Percentiles rank a stretch among this genome's conserved stretches.
These are phyloP conservation scores for Microbotryomycetes sp. DNA, from an alignment of 1,284 basidiomycete genomes.

Conservation along the genomic window DNA sequence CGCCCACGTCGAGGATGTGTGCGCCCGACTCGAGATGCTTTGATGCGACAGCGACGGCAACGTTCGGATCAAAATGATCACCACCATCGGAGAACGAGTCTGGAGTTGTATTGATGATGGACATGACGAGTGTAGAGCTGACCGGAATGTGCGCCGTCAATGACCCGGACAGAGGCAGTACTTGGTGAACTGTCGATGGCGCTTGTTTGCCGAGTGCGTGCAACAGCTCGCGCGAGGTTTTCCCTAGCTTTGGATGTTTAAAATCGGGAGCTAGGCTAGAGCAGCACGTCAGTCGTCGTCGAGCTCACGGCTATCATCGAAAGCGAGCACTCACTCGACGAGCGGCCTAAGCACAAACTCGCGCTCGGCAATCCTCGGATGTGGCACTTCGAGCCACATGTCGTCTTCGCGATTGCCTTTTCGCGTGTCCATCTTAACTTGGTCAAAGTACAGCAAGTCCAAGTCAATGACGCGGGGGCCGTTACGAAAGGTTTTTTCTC, in stretches of 20 bases:
- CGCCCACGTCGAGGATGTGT: conserved; percentile 84
- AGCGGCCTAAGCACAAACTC: conserved; percentile 89
- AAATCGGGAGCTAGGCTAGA: conserved; percentile 62
- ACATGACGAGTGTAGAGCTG: conserved; percentile 68
- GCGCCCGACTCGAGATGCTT: conserved; percentile 51
- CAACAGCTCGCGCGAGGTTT: conserved; percentile 50
- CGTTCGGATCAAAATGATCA: conserved; percentile 47
- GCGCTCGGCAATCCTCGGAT: conserved; percentile 69
- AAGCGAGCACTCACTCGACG: conserved; percentile 57
- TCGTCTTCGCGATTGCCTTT: conserved; percentile 49
- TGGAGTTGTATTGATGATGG: conserved; percentile 87
- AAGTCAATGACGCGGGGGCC: conserved; percentile 88
- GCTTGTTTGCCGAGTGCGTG: conserved; percentile 15
- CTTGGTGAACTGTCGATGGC: conserved; percentile 36
- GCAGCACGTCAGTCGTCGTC: background rate
- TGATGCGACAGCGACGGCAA: conserved; percentile 32
- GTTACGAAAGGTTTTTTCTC: conserved; percentile 72
- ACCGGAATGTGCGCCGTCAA: conserved; percentile 19
- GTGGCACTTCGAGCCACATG: conserved; percentile 71
- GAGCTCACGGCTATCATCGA: background rate
- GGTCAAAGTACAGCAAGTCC: conserved; percentile 76
- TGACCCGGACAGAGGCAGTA: conserved; percentile 51
- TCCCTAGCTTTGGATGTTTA: conserved; percentile 54
- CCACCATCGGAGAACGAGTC: conserved; percentile 95
- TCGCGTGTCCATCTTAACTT: conserved; percentile 55